These are phyloP conservation scores for Pelargonium nanum DNA, from an alignment of 345 rosid species.

Conservation along the genomic window DNA sequence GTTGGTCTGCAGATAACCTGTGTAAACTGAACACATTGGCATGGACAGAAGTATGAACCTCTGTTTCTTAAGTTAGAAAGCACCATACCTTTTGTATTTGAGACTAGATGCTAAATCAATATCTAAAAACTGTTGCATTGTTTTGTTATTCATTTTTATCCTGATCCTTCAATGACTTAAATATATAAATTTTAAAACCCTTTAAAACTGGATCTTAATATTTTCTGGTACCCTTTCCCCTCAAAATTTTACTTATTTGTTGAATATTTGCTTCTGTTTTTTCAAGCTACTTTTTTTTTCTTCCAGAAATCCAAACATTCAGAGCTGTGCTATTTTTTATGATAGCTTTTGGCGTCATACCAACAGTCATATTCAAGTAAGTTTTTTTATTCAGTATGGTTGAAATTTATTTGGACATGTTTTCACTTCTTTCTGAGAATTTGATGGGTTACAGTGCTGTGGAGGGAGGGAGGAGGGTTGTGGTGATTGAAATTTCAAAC, in stretches of 20 bases:
- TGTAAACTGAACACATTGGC: neutral
- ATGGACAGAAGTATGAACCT: neutral
- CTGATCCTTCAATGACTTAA: too few relatives aligned
- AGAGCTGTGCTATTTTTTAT: slow-evolving; percentile 47
- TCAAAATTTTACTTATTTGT: neutral
- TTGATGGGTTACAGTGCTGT: neutral
- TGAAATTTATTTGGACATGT: neutral
- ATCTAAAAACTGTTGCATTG: neutral
- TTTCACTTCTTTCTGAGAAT: neutral
- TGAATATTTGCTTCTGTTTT: neutral
- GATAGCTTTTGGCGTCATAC: slow-evolving; percentile 67
- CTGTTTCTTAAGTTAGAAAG: neutral
- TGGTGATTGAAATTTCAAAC: neutral
- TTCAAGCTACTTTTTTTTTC: neutral
- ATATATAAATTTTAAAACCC: too few relatives aligned
- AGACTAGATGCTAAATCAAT: neutral
- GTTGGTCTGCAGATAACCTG: neutral
- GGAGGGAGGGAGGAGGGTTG: neutral
- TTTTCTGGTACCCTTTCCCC: too few relatives aligned
- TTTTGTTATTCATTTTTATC: neutral
- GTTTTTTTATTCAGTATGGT: slow-evolving; percentile 11
- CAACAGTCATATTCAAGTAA: slow-evolving; percentile 80
- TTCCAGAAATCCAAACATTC: slow-evolving; percentile 50
- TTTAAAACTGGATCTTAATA: too few relatives aligned
- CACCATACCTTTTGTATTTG: neutral